Evolutionary conservation across 306 rosid genomes (phyloP).

Genomic region (Luffa aegyptiaca): DNA sequence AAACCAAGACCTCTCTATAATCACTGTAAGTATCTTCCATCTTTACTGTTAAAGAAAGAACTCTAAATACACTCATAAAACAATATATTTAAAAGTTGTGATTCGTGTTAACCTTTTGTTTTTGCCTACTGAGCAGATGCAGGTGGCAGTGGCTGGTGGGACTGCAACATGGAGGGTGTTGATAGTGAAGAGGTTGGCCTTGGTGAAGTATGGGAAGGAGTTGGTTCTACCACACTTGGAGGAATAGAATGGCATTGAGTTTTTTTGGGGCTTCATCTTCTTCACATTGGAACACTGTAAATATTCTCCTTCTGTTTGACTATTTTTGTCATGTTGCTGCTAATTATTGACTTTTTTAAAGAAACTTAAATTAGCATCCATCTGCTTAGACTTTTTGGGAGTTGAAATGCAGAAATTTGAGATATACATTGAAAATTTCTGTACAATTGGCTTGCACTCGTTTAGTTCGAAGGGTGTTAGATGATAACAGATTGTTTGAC

Average conservation of each 20-base stretch:
- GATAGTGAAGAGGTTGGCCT: slow-evolving; percentile 68
- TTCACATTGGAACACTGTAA: not conserved
- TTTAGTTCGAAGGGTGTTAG: too few species aligned
- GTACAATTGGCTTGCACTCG: not conserved
- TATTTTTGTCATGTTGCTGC: not conserved
- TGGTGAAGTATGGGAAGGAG: slow-evolving; percentile 92
- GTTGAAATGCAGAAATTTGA: not conserved
- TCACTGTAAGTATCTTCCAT: slow-evolving; percentile 54
- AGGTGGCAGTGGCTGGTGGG: slow-evolving; percentile 95
- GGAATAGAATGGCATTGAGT: slow-evolving; percentile 74
- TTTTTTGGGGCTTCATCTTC: not conserved
- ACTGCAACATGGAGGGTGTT: slow-evolving; percentile 75
- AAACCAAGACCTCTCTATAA: slow-evolving; percentile 38
- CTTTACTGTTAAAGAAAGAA: too few species aligned
- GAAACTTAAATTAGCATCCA: too few species aligned
- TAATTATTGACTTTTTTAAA: not conserved
- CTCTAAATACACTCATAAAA: too few species aligned
- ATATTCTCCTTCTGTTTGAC: not conserved
- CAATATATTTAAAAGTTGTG: not conserved
- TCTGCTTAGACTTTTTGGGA: not conserved
- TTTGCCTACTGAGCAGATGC: slow-evolving; percentile 35
- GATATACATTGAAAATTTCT: not conserved
- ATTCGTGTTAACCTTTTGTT: not conserved
- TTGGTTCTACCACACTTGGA: slow-evolving; percentile 85
- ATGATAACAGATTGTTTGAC: not conserved